Conservation (phyloP, 23 red algal species). For the Gracilaria caudata region DNA sequence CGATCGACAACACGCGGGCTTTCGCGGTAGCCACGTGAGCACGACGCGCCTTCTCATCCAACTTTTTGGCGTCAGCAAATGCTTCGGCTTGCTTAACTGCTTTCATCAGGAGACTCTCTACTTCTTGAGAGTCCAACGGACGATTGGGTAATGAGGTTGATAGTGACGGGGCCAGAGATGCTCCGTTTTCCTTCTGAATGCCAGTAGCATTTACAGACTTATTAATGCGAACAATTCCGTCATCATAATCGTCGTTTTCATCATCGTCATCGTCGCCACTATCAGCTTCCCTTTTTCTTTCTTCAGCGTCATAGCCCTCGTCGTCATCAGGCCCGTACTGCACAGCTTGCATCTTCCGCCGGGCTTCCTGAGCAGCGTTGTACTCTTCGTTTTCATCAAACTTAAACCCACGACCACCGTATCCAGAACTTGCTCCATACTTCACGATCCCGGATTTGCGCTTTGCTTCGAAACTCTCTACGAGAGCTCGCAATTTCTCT, state of each 20-base stretch:
- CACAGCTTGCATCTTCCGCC: conserved; percentile 69
- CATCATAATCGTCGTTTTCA: conserved; percentile 42
- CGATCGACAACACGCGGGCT: conserved; percentile 55
- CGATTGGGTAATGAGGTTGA: not conserved
- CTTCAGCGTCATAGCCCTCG: conserved; percentile 60
- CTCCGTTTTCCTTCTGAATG: not conserved
- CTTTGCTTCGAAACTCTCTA: conserved; percentile 70
- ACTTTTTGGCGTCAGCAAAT: conserved; percentile 21
- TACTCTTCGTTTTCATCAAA: conserved; percentile 88
- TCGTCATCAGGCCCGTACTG: conserved; percentile 63
- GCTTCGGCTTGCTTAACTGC: conserved; percentile 47
- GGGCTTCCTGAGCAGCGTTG: conserved; percentile 45
- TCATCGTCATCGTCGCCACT: conserved; percentile 23
- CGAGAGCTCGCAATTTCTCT: conserved; percentile 66
- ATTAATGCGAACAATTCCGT: conserved; percentile 19
- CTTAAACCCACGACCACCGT: conserved; percentile 88
- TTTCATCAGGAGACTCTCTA: conserved; percentile 20
- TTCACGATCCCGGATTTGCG: conserved; percentile 63
- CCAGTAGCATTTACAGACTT: conserved; percentile 24
- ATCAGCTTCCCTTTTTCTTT: conserved; percentile 4
- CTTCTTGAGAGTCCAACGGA: conserved; percentile 30
- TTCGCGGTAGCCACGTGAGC: conserved; percentile 54
- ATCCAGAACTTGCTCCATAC: conserved; percentile 70
- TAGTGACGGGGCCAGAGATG: not conserved
- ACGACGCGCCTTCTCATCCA: conserved; percentile 38